Base-by-base conservation (phyloP, 2,329 filamentous ascomycete species). In the Aspergillus quadricinctus region DNA sequence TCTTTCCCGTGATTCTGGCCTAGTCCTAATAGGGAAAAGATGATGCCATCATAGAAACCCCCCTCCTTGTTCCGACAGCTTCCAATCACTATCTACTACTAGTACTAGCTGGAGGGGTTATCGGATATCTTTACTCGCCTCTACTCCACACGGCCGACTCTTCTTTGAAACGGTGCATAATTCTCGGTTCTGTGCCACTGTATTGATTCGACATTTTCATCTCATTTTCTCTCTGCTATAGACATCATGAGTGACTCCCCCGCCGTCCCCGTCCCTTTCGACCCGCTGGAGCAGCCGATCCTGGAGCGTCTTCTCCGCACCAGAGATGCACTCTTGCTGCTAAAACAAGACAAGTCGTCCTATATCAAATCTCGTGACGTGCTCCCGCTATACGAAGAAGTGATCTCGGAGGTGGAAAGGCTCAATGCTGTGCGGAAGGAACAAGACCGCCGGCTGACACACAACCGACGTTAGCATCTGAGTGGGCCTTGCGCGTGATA, bases 301-400 rank as follows among this genome's bases (percentile, higher is more conserved):
- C 79, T 87, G 59, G 84, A 87, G 68, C 77, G 78, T 61, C 74
- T 86, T 63, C 77, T 85, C 54, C 70, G 76, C 55, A 78, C 83
- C 63, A 81, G 85, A 62, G 84, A 85, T 63, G 76, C 82, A 50
- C 78, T 88, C 25, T 79, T 84, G 50, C 74, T 87, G 37, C 72
- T 88, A 61, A 86, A 86, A 72, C 80, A 83, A 66, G 85, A 88
- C 70, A 83, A 83, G 60, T 83, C 81, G 28, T 86, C 82, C 17
- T 87, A 88, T 66, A 82, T 88, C 70, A 86, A 86, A 69, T 85
- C 83, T 60, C 80, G 84, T 57, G 85, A 88, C 77, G 83, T 88
- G 1, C 70, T 87, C 43, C 77, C 80, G 23, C 75, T 84, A 52
- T 87, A 87, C 67, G 79, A 84, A 59, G 75, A 82, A 57, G 79